phyloP scores from a whole-genome alignment of 805 yeast genomes.

The Kazachstania psychrophila region DNA sequence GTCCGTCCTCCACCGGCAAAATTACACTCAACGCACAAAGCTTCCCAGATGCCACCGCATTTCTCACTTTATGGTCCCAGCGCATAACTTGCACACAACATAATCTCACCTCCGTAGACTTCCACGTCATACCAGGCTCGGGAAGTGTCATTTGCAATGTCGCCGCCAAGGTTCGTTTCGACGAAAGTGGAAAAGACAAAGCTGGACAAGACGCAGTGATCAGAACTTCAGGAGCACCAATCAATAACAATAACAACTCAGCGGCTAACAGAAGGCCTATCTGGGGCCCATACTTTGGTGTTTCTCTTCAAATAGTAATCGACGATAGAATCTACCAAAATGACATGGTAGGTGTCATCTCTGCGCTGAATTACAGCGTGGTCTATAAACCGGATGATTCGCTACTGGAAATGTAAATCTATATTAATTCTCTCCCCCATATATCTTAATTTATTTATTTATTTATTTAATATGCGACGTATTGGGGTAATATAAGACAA shows the following conservation, averaged over 20 bases:
- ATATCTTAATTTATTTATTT: no score
- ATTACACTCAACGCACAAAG: constrained; percentile 27
- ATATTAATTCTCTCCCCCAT: no score
- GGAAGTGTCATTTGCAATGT: constrained; percentile 43
- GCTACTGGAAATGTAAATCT: constrained; percentile 6
- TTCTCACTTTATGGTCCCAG: constrained; percentile 27
- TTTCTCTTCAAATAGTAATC: constrained; percentile 44
- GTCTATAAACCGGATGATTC: constrained; percentile 41
- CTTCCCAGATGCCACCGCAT: constrained; percentile 22
- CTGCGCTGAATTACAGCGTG: constrained; percentile 56
- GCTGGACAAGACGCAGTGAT: constrained; percentile 56
- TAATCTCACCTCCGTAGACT: constrained; percentile 52
- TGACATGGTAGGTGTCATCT: constrained; percentile 34
- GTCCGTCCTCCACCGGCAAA: constrained; percentile 15
- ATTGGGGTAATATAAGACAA: no score
- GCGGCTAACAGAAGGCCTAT: constrained; percentile 34
- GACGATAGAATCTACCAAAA: constrained; percentile 41
- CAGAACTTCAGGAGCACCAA: constrained; percentile 1
- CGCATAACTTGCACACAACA: constrained; percentile 44
- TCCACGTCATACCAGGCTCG: constrained; percentile 60
- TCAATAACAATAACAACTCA: constrained; percentile 7
- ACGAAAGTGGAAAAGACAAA: constrained; percentile 63
- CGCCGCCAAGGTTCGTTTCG: constrained; percentile 57
- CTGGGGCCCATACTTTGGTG: constrained; percentile 70
- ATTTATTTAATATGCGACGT: no score